phyloP scores from a whole-genome alignment of 768 basidiomycete genomes.

The Pisolithus albus region DNA sequence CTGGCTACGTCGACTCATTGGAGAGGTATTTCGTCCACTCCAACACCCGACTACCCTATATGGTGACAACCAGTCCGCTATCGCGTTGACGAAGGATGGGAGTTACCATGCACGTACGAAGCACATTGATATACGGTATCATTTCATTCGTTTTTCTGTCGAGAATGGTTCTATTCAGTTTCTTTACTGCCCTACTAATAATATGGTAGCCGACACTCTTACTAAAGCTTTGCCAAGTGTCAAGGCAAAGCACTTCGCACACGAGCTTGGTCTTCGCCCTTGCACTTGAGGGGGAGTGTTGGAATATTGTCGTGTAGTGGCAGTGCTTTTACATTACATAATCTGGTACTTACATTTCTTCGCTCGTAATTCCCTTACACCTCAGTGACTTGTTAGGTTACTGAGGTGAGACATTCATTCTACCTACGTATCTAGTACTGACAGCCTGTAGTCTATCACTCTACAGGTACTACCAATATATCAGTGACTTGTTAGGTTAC shows the following conservation, averaged over 20 bases:
- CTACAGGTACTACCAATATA: too few relatives aligned
- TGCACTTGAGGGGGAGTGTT: conserved; percentile 1
- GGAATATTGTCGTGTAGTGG: neutral
- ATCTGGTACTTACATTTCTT: too few relatives aligned
- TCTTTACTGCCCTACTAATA: conserved; percentile 2
- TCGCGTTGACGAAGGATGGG: neutral
- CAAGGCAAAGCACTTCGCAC: neutral
- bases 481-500: too few relatives aligned
- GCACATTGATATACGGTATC: neutral
- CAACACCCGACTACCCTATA: neutral
- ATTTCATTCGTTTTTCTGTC: neutral
- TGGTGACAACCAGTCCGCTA: neutral
- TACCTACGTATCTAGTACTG: too few relatives aligned
- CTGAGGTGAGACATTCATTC: too few relatives aligned
- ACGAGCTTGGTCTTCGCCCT: neutral
- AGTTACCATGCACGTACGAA: neutral
- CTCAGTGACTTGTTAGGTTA: too few relatives aligned
- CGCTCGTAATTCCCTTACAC: too few relatives aligned
- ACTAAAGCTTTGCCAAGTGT: neutral
- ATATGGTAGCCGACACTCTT: conserved; percentile 16
- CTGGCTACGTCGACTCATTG: conserved; percentile 1
- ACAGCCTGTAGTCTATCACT: too few relatives aligned
- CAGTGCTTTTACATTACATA: too few relatives aligned
- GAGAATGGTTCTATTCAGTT: neutral
- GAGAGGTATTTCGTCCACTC: neutral